Base-by-base conservation (phyloP, 176 grass and related monocot genomes). In the Aegilops speltoides region DNA sequence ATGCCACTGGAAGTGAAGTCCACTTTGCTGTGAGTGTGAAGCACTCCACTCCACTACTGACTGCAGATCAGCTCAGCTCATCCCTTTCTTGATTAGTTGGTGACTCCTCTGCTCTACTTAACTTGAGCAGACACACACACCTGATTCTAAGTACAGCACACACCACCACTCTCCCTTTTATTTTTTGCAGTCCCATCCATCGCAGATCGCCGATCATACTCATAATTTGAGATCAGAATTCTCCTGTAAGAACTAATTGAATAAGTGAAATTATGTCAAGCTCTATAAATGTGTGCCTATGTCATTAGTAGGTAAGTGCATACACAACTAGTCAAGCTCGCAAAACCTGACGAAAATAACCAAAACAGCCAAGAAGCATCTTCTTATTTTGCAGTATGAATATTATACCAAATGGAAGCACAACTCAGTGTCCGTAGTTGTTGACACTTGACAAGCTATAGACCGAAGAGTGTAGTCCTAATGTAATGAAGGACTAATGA, bases 11-110 rank as follows among this genome's bases (percentile, higher is more conserved):
- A 83, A 89, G 87, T 86, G 90, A 92, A 83, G 82, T 79, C 67
- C 87, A 75, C 90, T 92, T 92, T 92, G 83, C 90, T 83, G 79
- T 29, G 73, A 89, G 79, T 92, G 86, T 75, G 83, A 89, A 89
- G 86, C 90, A 92, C 90, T 92, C 90, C 82, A 88, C 90, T 92
- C 90, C 82, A 88, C 75, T 3, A 3, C 75, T 68, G 3, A 31
- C 68, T 65, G 31, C 66, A n/a, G n/a, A n/a, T 63, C n/a, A 66
- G 6, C 25, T 15, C 8, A 64, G 3, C 36, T 70, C 34, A 19
- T 59, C n/a, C n/a, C 24, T 48, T 61, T 56, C 46, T 61, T 61
- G 8, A 37, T 37, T 43, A 86, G 88, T 54, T 57, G 84, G 84
- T 79, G 66, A 63, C 37, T 68, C 79, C 20, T 0, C n/a, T 64